These are phyloP conservation scores for Colletotrichum plurivorum DNA, from an alignment of 2,329 filamentous ascomycete genomes.

Conservation along the genomic window DNA sequence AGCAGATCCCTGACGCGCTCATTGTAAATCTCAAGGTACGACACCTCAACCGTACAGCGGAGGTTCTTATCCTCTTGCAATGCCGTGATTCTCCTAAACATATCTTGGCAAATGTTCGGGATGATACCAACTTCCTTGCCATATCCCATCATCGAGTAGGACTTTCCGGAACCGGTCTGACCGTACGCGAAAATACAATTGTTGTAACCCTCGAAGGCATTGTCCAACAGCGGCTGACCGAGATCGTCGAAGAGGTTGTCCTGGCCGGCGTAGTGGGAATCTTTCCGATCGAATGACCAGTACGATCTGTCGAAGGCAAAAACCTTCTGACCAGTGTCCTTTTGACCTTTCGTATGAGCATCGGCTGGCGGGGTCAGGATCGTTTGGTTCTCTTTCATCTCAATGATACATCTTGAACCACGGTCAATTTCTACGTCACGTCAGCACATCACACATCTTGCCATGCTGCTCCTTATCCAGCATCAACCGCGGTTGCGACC, in stretches of 20 bases:
- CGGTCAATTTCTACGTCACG: slow-evolving; percentile 83
- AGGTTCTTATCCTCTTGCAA: slow-evolving; percentile 81
- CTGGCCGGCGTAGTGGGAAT: slow-evolving; percentile 89
- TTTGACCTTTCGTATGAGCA: slow-evolving; percentile 73
- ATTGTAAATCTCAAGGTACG: slow-evolving; percentile 99
- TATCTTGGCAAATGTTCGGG: slow-evolving; percentile 95
- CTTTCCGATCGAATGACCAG: slow-evolving; percentile 93
- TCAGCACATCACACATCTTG: neutral
- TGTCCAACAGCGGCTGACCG: slow-evolving; percentile 91
- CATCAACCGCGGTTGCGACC: no score
- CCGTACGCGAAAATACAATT: slow-evolving; percentile 99
- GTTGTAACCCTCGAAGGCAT: slow-evolving; percentile 98
- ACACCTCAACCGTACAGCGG: slow-evolving; percentile 95
- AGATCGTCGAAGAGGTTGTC: slow-evolving; percentile 90
- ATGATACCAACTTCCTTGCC: slow-evolving; percentile 96
- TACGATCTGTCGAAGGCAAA: slow-evolving; percentile 98
- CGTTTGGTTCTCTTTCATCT: slow-evolving; percentile 96
- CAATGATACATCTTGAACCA: slow-evolving; percentile 94
- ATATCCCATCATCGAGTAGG: slow-evolving; percentile 99
- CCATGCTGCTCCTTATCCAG: no score
- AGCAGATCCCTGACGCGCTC: slow-evolving; percentile 95
- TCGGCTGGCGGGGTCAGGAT: slow-evolving; percentile 81
- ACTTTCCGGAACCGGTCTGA: slow-evolving; percentile 98
- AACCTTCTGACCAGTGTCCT: slow-evolving; percentile 81
- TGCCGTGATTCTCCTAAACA: slow-evolving; percentile 88